Conservation (phyloP, 2,329 filamentous ascomycete species). For the Cercospora beticola region DNA sequence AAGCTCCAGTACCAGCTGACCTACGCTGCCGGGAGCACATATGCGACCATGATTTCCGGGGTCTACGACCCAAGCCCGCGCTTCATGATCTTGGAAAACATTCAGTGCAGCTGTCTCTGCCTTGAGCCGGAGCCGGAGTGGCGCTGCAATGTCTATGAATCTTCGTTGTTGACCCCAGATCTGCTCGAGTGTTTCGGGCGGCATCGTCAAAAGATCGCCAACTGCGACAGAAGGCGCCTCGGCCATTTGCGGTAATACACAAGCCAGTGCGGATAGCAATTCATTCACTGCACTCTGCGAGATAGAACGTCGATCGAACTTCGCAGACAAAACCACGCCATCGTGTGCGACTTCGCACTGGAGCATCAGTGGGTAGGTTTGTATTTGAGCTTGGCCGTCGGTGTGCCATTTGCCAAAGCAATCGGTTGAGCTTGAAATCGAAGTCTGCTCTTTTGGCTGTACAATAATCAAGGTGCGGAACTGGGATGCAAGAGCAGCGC, state of each 20-base stretch:
- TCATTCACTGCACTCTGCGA: not conserved
- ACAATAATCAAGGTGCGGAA: not conserved
- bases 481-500: not conserved
- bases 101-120: not conserved
- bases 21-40: not conserved
- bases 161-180: not conserved
- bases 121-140: not conserved
- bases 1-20: not conserved
- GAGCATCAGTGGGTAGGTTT: not conserved
- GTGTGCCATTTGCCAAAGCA: conserved; percentile 25
- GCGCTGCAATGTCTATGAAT: too few relatives aligned
- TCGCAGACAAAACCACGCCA: not conserved
- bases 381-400: not conserved
- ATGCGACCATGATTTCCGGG: not conserved
- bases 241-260: not conserved
- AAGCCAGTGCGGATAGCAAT: not conserved
- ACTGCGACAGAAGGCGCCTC: not conserved
- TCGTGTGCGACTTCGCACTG: not conserved
- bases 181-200: not conserved
- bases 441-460: not conserved
- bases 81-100: not conserved
- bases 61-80: not conserved
- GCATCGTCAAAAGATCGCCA: not conserved
- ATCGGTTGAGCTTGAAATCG: conserved; percentile 24
- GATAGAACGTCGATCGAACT: not conserved